A percentile compares a stretch with the other conserved stretches of the same genome.
Conservation (phyloP, 768 basidiomycete genomes). For the Auriscalpium microsporum region DNA sequence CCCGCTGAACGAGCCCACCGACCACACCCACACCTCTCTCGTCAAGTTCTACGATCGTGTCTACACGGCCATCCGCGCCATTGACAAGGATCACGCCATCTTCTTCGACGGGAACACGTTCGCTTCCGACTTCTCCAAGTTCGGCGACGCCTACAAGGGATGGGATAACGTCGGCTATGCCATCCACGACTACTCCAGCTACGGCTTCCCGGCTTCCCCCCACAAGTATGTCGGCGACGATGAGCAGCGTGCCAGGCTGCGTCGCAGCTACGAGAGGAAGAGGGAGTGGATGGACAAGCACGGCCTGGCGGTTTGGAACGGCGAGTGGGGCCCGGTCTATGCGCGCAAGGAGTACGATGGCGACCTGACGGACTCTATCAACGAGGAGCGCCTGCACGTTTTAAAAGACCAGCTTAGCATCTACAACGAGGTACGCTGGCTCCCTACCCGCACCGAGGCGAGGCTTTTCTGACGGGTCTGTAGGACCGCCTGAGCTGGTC, state of each 20-base stretch:
- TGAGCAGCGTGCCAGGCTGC: slow-evolving; percentile 43
- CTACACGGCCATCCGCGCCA: slow-evolving; percentile 58
- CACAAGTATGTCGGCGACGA: slow-evolving; percentile 46
- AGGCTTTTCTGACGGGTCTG: not conserved
- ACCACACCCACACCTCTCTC: slow-evolving; percentile 56
- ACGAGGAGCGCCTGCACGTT: slow-evolving; percentile 54
- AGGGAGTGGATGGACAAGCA: slow-evolving; percentile 67
- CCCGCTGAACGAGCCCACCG: slow-evolving; percentile 78
- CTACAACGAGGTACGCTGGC: slow-evolving; percentile 45
- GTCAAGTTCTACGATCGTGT: slow-evolving; percentile 61
- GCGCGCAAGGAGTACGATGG: slow-evolving; percentile 47
- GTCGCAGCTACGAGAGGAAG: slow-evolving; percentile 62
- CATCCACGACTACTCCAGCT: slow-evolving; percentile 72
- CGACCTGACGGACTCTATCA: slow-evolving; percentile 53
- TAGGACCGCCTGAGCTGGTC: slow-evolving; percentile 68
- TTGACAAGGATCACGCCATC: slow-evolving; percentile 64
- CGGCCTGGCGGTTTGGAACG: slow-evolving; percentile 66
- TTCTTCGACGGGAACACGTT: slow-evolving; percentile 85
- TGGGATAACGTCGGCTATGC: slow-evolving; percentile 71
- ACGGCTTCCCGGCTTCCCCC: slow-evolving; percentile 58
- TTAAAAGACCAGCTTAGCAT: slow-evolving; percentile 67
- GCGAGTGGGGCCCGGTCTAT: slow-evolving; percentile 82
- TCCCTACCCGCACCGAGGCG: not conserved
- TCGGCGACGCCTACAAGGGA: slow-evolving; percentile 50
- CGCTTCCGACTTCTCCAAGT: slow-evolving; percentile 69